A percentile compares a stretch with the other conserved stretches of the same genome.
Evolutionary conservation across 176 grass and related monocot species (phyloP).

Genomic region (Guadua angustifolia): DNA sequence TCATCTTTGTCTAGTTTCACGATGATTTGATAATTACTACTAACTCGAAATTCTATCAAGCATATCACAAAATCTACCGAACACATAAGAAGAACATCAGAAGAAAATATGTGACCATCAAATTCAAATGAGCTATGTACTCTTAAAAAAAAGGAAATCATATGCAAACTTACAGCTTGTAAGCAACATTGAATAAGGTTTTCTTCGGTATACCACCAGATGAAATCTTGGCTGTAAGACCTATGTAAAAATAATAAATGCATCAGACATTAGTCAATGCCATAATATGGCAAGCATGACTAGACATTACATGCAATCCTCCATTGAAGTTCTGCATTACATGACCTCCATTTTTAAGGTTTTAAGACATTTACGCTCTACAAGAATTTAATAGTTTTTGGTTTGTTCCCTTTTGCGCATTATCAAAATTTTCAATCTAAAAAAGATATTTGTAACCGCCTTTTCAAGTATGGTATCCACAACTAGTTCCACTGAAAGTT

Average conservation of each 20-base stretch:
- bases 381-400: too few relatives aligned
- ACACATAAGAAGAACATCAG: constrained; percentile 17
- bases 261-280: not conserved
- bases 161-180: constrained; percentile 67
- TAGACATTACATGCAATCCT: constrained; percentile 18
- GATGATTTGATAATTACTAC: constrained; percentile 42
- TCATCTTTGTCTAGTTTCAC: constrained; percentile 79
- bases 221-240: constrained; percentile 70
- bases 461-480: not conserved
- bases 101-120: too few relatives aligned
- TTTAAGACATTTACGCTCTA: not conserved
- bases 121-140: constrained; percentile 2
- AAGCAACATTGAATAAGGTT: constrained; percentile 81
- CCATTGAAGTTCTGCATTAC: not conserved
- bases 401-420: not conserved
- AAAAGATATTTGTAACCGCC: not conserved
- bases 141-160: constrained; percentile 2
- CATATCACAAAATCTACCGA: constrained; percentile 10
- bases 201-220: constrained; percentile 76
- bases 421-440: not conserved
- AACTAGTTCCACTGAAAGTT: constrained; percentile 3
- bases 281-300: not conserved
- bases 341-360: not conserved
- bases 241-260: constrained; percentile 50
- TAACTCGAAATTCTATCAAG: constrained; percentile 26